A percentile compares a stretch with the other conserved stretches of the same genome.
Conservation (phyloP, 1,284 basidiomycete genomes). For the Moesziomyces sp. region DNA sequence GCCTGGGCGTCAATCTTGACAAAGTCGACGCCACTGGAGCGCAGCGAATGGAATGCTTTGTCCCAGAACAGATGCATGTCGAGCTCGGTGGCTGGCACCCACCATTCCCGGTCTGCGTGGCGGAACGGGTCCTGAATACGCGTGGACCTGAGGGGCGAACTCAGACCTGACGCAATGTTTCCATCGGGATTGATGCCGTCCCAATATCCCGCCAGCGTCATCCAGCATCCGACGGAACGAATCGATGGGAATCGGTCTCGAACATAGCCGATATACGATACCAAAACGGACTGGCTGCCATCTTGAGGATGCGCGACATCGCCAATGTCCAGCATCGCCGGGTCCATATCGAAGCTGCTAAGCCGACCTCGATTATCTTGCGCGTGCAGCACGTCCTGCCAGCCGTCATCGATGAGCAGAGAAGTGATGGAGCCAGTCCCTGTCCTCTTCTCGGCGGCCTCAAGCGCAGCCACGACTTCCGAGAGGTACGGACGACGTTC, state of each 20-base stretch:
- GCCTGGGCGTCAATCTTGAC: constrained; percentile 68
- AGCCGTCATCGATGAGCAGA: constrained; percentile 48
- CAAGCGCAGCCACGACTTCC: constrained; percentile 31
- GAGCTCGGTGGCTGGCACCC: constrained; percentile 31
- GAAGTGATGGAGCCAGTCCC: constrained; percentile 29
- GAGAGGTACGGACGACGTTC: constrained; percentile 32
- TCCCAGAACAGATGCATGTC: constrained; percentile 52
- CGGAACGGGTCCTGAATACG: constrained; percentile 27
- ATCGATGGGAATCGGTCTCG: constrained; percentile 33
- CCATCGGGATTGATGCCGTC: constrained; percentile 38
- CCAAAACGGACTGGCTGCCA: constrained; percentile 3
- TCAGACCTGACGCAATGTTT: constrained; percentile 24
- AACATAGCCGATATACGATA: constrained; percentile 23
- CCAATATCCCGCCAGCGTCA: constrained; percentile 46
- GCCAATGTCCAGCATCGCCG: constrained; percentile 20
- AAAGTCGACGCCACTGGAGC: constrained; percentile 57
- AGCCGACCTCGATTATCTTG: constrained; percentile 27
- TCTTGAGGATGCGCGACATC: neutral
- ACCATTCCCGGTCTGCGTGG: constrained; percentile 66
- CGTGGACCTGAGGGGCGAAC: constrained; percentile 12
- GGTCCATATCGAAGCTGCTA: constrained; percentile 35
- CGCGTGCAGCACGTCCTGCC: constrained; percentile 30
- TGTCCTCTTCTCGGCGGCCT: constrained; percentile 20
- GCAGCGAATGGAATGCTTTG: constrained; percentile 55
- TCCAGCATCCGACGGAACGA: constrained; percentile 39